Evolutionary conservation across 164 flowering plant genomes (phyloP), one percentile per base, ranked within the genome.

Genomic region (Liquidambar formosana): DNA sequence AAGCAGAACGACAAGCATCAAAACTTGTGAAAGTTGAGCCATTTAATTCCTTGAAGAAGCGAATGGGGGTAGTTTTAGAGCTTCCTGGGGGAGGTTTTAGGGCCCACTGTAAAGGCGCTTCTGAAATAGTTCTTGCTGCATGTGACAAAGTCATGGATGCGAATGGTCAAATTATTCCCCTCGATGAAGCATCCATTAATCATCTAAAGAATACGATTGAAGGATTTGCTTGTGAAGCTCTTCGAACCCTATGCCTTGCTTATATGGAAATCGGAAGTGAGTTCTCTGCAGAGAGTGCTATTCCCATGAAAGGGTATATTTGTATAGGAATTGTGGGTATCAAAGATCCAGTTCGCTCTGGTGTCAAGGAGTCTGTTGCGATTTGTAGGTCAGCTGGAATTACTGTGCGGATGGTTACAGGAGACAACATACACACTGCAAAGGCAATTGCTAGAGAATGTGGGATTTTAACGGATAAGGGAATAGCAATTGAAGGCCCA

Each of bases 361-460:
- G 99, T 61, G 97, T 94, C 56, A 90, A 85, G 82, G 91, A 94
- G 73, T 94, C 97, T 44, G 97, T 94, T 70, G 91, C 95, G 67
- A 86, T 88, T 51, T 94, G 97, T 79, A 88, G 81, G 73, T 79
- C 97, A 46, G 97, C 99, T 76, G 99, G 99, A 28, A 88, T 94
- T 67, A 81, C 78, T 63, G 99, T 94, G 60, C 64, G 99, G 64
- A 94, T 94, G 99, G 97, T 94, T 53, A 94, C 99, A 0, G 98
- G 97, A 61, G 97, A 92, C 74, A 94, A 90, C 77, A 90, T 94
- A 70, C 88, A 77, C 71, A 94, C 96, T 22, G 99, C 97, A 63
- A 94, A 91, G 78, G 99, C 99, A 59, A 94, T 94, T 78, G 97
- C 99, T 48, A 80, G 95, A 63, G 99, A 94, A 83, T 92, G 97